A percentile compares a stretch with the other conserved stretches of the same genome.
Evolutionary conservation across 1,284 basidiomycete species (phyloP).

Genomic region (Leccinum fallax): DNA sequence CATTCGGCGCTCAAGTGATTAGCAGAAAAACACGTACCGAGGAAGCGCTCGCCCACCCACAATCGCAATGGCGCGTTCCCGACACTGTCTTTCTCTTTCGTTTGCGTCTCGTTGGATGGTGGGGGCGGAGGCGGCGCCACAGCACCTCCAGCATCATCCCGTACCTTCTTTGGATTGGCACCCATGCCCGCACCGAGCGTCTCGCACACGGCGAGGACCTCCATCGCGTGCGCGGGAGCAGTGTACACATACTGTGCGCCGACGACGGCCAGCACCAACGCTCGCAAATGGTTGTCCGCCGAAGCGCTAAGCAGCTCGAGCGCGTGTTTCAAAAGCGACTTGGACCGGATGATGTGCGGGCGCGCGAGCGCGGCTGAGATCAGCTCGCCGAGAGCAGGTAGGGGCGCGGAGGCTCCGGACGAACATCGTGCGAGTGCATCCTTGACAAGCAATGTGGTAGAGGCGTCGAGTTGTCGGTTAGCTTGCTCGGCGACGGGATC

Average conservation of each 20-base stretch:
- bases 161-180: slow-evolving; percentile 26
- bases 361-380: slow-evolving; percentile 30
- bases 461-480: slow-evolving; percentile 17
- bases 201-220: slow-evolving; percentile 64
- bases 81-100: slow-evolving; percentile 31
- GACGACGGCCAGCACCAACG: slow-evolving; percentile 64
- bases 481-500: slow-evolving; percentile 4
- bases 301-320: slow-evolving; percentile 56
- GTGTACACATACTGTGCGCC: slow-evolving; percentile 72
- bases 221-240: slow-evolving; percentile 62
- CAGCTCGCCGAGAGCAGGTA: slow-evolving; percentile 32
- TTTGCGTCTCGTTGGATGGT: slow-evolving; percentile 2
- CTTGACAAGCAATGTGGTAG: slow-evolving; percentile 19
- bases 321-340: slow-evolving; percentile 61
- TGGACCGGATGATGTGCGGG: slow-evolving; percentile 38
- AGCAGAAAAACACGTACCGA: slow-evolving; percentile 48
- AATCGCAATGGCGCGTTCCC: slow-evolving; percentile 67
- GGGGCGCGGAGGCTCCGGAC: slow-evolving; percentile 23
- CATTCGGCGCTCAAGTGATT: neutral
- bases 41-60: slow-evolving; percentile 70
- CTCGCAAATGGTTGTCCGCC: slow-evolving; percentile 71
- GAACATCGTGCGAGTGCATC: slow-evolving; percentile 35
- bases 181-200: slow-evolving; percentile 72
- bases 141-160: slow-evolving; percentile 18
- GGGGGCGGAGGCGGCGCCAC: neutral